Evolutionary conservation across 805 yeast species (phyloP).

Genomic region (Ogataea paraovalis): DNA sequence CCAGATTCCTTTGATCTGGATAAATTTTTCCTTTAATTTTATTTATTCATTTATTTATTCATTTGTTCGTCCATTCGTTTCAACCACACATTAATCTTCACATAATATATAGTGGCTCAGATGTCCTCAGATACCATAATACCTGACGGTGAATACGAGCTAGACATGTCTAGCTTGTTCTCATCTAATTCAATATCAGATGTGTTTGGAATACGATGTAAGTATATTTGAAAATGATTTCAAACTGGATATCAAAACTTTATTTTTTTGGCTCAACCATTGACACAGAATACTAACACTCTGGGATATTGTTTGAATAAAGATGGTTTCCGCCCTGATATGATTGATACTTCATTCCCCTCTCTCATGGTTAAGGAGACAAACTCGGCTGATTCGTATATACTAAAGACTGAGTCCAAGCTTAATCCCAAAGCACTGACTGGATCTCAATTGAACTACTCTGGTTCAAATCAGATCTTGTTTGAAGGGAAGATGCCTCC

Average conservation of each 20-base stretch:
- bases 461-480: conserved; percentile 16
- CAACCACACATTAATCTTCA: neutral
- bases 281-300: neutral
- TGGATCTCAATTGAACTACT: conserved; percentile 3
- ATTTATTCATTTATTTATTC: neutral
- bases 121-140: conserved; percentile 10
- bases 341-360: conserved; percentile 23
- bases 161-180: conserved; percentile 29
- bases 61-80: neutral
- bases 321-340: conserved; percentile 33
- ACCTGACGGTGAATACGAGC: conserved; percentile 35
- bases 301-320: neutral
- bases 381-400: conserved; percentile 15
- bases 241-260: neutral
- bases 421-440: conserved; percentile 17
- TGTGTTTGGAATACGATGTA: conserved; percentile 31
- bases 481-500: conserved; percentile 29
- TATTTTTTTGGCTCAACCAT: too few species aligned
- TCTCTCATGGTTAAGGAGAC: conserved; percentile 20
- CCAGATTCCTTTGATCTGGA: too few species aligned
- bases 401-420: conserved; percentile 26
- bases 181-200: conserved; percentile 15
- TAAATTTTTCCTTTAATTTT: neutral
- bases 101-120: neutral
- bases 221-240: conserved; percentile 9